Evolutionary conservation across 73 alveolate species (phyloP).

Genomic region (Tetrahymena malaccensis): DNA sequence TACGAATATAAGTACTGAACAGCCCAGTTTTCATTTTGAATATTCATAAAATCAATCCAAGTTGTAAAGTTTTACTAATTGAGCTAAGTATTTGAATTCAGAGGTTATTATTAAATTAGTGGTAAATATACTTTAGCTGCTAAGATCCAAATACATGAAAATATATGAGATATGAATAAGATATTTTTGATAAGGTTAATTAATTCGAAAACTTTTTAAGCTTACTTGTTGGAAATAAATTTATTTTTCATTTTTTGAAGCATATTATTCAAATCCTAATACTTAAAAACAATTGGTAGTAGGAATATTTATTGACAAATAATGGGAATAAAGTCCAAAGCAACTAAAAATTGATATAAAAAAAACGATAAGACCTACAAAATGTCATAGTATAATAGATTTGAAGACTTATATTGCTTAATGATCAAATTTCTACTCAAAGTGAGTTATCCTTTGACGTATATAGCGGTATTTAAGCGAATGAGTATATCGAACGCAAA

Average conservation of each 20-base stretch:
- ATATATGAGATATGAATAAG: conserved; percentile 22
- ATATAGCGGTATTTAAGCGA: not conserved
- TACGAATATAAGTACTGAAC: conserved; percentile 6
- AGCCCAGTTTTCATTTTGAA: conserved; percentile 10
- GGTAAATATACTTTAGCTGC: not conserved
- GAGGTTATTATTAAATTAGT: not conserved
- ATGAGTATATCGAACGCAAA: not conserved
- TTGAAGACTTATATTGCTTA: not conserved
- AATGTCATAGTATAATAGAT: not conserved
- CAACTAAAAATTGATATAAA: not conserved
- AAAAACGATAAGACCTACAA: not conserved
- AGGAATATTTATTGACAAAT: not conserved
- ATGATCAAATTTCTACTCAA: not conserved
- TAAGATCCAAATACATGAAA: conserved; percentile 27
- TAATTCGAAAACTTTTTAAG: conserved; percentile 7
- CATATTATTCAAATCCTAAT: not conserved
- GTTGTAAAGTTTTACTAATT: not conserved
- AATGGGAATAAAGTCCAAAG: not conserved
- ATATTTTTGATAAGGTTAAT: not conserved
- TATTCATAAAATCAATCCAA: not conserved
- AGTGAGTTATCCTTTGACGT: not conserved
- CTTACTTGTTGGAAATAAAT: not conserved
- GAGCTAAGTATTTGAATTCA: not conserved
- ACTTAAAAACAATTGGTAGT: not conserved
- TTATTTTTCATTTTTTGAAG: not conserved